Evolutionary conservation across 1,284 basidiomycete species (phyloP), one percentile per base, ranked within the genome.

Genomic region (Rhodotorula sp.): DNA sequence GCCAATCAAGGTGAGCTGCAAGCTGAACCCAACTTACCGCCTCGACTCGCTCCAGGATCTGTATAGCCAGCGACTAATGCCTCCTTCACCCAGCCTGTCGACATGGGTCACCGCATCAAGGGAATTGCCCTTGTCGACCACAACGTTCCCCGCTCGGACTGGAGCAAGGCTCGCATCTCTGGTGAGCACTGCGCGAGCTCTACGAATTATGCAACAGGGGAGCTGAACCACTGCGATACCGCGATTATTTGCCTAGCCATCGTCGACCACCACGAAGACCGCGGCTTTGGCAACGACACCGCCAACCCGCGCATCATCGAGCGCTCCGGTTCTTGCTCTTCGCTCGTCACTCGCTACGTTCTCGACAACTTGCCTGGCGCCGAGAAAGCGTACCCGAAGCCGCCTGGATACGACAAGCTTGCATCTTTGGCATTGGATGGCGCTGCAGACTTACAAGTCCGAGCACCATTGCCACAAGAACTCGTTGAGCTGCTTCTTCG

Each of bases 61-160:
- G 51, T 7, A 24, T 29, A 4, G 9, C n/a, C 15, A 30, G 29
- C 17, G 19, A 54, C 51, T 52, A 8, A 22, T 36, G 22, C 39
- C n/a, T n/a, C n/a, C n/a, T n/a, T n/a, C n/a, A n/a, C n/a, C 19
- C 55, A 57, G 51, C 77, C 80, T 1, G 56, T 47, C 49, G 78
- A 79, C 34, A 56, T 81, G 4, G 76, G 77, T 3, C 72, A 74
- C 51, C 64, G 70, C 44, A 70, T 80, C 27, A 59, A 71, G 19
- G 79, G 80, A 9, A 79, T 81, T 55, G 77, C 78, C 3, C 71
- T 81, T 9, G 80, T 81, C 32, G 80, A 81, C 59, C 80, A 81
- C 60, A 80, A 80, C 29, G 52, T 76, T 3, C 79, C 80, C n/a
- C 64, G 74, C 10, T 71, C 76, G 24, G 74, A 72, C 0, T 80